Evolutionary conservation across 192 early-diverging fungal genomes (phyloP).

Genomic region (Dissophora ornata): DNA sequence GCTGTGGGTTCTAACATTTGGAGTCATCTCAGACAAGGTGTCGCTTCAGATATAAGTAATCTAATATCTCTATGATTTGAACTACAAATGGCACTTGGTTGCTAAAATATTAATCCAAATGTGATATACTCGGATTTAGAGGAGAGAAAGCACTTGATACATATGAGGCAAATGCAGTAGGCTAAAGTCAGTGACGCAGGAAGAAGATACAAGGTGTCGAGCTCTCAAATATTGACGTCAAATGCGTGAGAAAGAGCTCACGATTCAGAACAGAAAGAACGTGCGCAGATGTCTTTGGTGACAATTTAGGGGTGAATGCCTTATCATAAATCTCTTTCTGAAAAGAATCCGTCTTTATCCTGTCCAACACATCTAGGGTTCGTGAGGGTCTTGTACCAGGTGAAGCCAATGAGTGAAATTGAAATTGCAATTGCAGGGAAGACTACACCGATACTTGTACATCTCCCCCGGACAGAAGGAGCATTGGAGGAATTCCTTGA

Average conservation of each 20-base stretch:
- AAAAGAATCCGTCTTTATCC: too few relatives aligned
- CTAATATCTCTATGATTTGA: neutral
- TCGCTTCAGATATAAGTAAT: constrained; percentile 4
- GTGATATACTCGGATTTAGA: neutral
- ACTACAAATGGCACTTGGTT: neutral
- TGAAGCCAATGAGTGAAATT: constrained; percentile 23
- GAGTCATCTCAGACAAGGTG: constrained; percentile 5
- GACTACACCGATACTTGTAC: constrained; percentile 4
- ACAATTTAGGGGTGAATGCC: too few relatives aligned
- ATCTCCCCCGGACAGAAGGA: neutral
- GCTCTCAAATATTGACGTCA: constrained; percentile 34
- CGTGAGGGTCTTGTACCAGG: constrained; percentile 21
- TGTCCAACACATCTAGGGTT: constrained; percentile 30
- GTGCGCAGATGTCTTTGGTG: constrained; percentile 12
- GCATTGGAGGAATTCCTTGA: constrained; percentile 23
- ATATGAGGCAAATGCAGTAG: neutral
- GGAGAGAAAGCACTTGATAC: neutral
- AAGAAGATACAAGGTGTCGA: constrained; percentile 9
- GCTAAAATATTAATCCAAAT: neutral
- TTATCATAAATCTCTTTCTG: too few relatives aligned
- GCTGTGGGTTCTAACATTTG: neutral
- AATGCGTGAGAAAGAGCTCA: constrained; percentile 5
- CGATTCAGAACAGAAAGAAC: constrained; percentile 32
- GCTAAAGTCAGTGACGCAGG: neutral
- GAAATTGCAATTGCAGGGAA: constrained; percentile 28